Evolutionary conservation across 345 rosid species (phyloP).

Genomic region (Arabis hirsuta): DNA sequence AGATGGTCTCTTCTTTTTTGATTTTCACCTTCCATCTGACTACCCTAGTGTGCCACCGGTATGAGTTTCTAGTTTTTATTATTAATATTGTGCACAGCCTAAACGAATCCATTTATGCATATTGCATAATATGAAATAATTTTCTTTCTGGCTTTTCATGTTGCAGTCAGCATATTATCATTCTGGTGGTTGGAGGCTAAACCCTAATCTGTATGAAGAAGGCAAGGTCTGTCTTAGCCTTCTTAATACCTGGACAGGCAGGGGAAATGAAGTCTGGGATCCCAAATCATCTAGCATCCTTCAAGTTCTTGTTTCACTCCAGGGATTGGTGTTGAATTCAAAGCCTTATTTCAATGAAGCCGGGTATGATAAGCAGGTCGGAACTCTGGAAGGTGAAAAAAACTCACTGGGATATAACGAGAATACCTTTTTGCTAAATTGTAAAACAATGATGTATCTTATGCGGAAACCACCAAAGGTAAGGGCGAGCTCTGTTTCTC

Average conservation of each 20-base stretch:
- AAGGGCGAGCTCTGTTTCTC: slow-evolving; percentile 24
- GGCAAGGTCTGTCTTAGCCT: slow-evolving; percentile 99
- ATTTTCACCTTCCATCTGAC: slow-evolving; percentile 87
- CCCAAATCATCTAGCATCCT: slow-evolving; percentile 92
- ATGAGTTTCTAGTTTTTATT: slow-evolving; percentile 37
- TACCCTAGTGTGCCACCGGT: slow-evolving; percentile 95
- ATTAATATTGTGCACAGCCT: neutral
- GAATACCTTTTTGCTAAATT: slow-evolving; percentile 84
- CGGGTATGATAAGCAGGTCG: slow-evolving; percentile 91
- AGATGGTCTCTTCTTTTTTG: slow-evolving; percentile 97
- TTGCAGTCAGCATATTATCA: slow-evolving; percentile 91
- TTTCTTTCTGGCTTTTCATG: slow-evolving; percentile 34
- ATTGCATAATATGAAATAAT: slow-evolving; percentile 11
- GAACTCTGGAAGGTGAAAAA: slow-evolving; percentile 98
- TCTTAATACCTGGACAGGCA: slow-evolving; percentile 95
- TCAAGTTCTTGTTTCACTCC: slow-evolving; percentile 97
- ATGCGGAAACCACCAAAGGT: slow-evolving; percentile 94
- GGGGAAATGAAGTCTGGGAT: slow-evolving; percentile 98
- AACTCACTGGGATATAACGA: slow-evolving; percentile 91
- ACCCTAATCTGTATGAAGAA: slow-evolving; percentile 93
- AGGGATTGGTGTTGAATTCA: slow-evolving; percentile 94
- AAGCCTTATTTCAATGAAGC: slow-evolving; percentile 99
- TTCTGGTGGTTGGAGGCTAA: slow-evolving; percentile 98
- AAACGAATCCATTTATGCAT: slow-evolving; percentile 8
- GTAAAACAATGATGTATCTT: slow-evolving; percentile 96